A percentile compares a stretch with the other conserved stretches of the same genome.
phyloP scores from a whole-genome alignment of 345 rosid species.

The Passiflora organensis region DNA sequence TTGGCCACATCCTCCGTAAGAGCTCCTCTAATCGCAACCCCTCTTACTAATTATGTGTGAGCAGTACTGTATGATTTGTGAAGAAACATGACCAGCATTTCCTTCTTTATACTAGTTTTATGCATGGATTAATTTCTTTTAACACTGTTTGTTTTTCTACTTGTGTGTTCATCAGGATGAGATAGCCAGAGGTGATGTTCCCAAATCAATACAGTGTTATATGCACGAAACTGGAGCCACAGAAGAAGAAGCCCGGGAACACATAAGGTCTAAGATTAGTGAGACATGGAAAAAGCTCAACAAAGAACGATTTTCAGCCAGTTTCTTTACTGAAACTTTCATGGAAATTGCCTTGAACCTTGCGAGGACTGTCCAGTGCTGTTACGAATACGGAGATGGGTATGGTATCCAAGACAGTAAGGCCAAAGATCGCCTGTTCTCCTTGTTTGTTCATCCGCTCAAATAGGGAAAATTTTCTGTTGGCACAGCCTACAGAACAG shows the following conservation, averaged over 20 bases:
- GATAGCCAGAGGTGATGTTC: constrained; percentile 21
- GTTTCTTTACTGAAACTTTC: not conserved
- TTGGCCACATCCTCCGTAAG: constrained; percentile 17
- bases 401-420: too few species aligned
- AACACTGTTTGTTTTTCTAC: not conserved
- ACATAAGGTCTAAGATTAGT: constrained; percentile 2
- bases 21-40: too few species aligned
- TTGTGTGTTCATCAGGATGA: constrained; percentile 9
- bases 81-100: not conserved
- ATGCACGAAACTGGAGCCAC: constrained; percentile 21
- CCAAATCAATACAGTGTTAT: constrained; percentile 19
- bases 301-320: not conserved
- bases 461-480: too few species aligned
- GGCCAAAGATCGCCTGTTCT: too few species aligned
- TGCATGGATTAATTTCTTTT: not conserved
- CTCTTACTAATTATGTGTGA: too few species aligned
- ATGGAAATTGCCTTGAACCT: not conserved
- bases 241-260: constrained; percentile 13
- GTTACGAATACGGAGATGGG: not conserved
- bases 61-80: not conserved
- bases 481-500: too few species aligned
- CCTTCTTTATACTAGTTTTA: too few species aligned
- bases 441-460: too few species aligned
- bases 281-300: constrained; percentile 24
- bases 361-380: not conserved